These are phyloP conservation scores for Raphanus sativus DNA, from an alignment of 345 rosid species.

Conservation along the genomic window DNA sequence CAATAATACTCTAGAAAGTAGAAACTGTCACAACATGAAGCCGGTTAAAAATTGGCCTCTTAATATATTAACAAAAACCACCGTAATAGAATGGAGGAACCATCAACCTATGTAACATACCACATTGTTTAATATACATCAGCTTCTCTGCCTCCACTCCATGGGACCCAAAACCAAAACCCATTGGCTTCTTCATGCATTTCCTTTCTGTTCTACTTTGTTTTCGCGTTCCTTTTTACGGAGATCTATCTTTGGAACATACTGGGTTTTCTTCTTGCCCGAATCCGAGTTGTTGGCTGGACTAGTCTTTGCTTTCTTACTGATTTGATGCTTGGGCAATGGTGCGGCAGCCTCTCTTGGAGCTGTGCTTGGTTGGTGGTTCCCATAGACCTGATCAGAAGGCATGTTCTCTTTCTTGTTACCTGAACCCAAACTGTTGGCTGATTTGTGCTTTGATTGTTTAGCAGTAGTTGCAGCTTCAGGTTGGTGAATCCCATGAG, in stretches of 20 bases:
- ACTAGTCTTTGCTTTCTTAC: slow-evolving; percentile 25
- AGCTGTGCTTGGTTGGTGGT: slow-evolving; percentile 19
- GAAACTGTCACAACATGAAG: slow-evolving; percentile 28
- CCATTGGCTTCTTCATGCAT: slow-evolving; percentile 8
- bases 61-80: background rate
- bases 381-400: slow-evolving; percentile 7
- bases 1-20: background rate
- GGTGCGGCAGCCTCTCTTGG: slow-evolving; percentile 15
- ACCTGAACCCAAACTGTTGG: background rate
- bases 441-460: slow-evolving; percentile 15
- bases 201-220: slow-evolving; percentile 21
- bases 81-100: slow-evolving; percentile 2
- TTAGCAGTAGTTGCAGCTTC: slow-evolving; percentile 22
- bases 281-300: slow-evolving; percentile 22
- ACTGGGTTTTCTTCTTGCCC: slow-evolving; percentile 17
- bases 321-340: slow-evolving; percentile 15
- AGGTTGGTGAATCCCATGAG: slow-evolving; percentile 11
- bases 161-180: background rate
- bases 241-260: slow-evolving; percentile 24
- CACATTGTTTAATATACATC: slow-evolving; percentile 1
- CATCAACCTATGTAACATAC: slow-evolving; percentile 4
- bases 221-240: slow-evolving; percentile 30
- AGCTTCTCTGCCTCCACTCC: background rate
- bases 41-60: slow-evolving; percentile 31
- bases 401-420: slow-evolving; percentile 35